phyloP scores from a whole-genome alignment of 805 yeast species.

The Tetrapisispora pingtungensis region DNA sequence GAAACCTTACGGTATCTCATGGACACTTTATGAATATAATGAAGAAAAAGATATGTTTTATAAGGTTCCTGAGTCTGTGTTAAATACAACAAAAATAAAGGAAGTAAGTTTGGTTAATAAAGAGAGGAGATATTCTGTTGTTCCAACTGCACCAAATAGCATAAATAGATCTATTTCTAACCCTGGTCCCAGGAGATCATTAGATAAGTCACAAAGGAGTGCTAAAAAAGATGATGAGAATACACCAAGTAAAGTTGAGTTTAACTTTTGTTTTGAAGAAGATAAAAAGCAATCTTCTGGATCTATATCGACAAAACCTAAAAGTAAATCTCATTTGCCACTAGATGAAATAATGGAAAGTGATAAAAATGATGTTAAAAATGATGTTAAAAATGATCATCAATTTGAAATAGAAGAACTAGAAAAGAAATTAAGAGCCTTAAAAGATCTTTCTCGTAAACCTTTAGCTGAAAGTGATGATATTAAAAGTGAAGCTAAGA shows the following conservation, averaged over 20 bases:
- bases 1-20: conserved; percentile 91
- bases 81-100: conserved; percentile 43
- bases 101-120: conserved; percentile 62
- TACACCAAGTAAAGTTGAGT: not conserved
- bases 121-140: conserved; percentile 62
- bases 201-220: not conserved
- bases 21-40: conserved; percentile 81
- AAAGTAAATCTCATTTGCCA: not conserved
- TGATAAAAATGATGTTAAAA: too few relatives aligned
- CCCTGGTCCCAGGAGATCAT: not conserved
- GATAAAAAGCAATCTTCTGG: not conserved
- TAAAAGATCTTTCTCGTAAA: conserved; percentile 7
- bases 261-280: not conserved
- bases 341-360: too few relatives aligned
- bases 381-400: not conserved
- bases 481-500: too few relatives aligned
- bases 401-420: conserved; percentile 23
- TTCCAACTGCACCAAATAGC: conserved; percentile 60
- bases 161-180: conserved; percentile 9
- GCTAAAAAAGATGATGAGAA: not conserved
- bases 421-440: conserved; percentile 24
- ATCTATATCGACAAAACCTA: not conserved
- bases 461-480: not conserved
- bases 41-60: conserved; percentile 70
- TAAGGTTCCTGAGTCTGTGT: conserved; percentile 40